Evolutionary conservation across 345 rosid genomes (phyloP), one percentile per base, ranked within the genome.

Genomic region (Diplotaxis tenuifolia): DNA sequence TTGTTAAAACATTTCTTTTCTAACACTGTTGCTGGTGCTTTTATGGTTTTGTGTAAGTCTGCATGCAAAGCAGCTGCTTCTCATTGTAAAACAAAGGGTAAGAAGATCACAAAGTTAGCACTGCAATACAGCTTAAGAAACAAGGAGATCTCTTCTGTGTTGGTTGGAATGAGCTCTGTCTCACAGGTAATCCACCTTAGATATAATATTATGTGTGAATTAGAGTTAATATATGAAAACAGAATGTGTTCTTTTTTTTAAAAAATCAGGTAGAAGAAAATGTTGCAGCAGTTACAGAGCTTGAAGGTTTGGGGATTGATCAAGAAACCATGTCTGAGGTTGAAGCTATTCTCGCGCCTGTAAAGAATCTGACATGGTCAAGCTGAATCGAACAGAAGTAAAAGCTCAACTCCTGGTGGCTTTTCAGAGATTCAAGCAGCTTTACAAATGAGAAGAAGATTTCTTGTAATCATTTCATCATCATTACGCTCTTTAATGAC

Each of bases 381-480:
- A 93, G 91, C 70, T 96, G 98, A 52, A 85, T 82, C 70, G 68
- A 72, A 58, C 57, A 68, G 72, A 76, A 74, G 73, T 85, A n/a
- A 74, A 60, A 4, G 15, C 22, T 60, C 9, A n/a, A n/a, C n/a
- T 95, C 47, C 67, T 88, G 70, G 99, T 92, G 83, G 99, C 96
- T 12, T 95, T 96, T 84, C 83, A 81, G 68, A 88, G 99, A 83
- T 89, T 95, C 84, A 89, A 80, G 93, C 89, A 88, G 85, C 88
- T 88, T 42, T 86, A 84, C 86, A 81, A 86, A 68, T 86, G 84
- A 86, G 5, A 38, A 69, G 52, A 75, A n/a, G n/a, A n/a, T n/a
- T 0, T 32, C 70, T 63, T 69, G 70, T 75, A 63, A 67, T 36
- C 73, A 6, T 9, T 69, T 63, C 57, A 23, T 47, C 67, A 23